A percentile compares a stretch with the other conserved stretches of the same genome.
Conservation (phyloP, 192 early-diverging fungal species). For the Blastocladiella britannica region DNA sequence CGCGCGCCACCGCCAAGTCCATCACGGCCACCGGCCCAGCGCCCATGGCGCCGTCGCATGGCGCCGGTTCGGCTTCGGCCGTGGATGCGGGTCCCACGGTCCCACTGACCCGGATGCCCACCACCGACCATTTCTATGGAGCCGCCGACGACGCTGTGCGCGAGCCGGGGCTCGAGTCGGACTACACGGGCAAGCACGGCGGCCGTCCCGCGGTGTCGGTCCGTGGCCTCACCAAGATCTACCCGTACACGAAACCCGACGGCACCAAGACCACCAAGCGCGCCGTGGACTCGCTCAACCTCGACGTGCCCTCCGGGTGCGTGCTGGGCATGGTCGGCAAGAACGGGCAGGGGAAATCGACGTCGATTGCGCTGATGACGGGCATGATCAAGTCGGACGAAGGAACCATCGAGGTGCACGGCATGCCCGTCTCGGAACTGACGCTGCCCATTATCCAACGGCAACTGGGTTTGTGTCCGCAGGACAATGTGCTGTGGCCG, state of each 20-base stretch:
- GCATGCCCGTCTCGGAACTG: not conserved
- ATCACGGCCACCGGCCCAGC: not conserved
- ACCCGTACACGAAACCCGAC: too few species aligned
- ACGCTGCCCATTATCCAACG: conserved; percentile 10
- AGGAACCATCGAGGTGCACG: not conserved
- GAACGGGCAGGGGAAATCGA: conserved; percentile 55
- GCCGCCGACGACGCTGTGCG: not conserved
- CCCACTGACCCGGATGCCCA: not conserved
- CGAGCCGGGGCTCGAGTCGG: not conserved
- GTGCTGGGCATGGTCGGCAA: too few species aligned
- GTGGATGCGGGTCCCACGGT: too few species aligned
- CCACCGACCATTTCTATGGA: not conserved
- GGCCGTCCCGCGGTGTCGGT: conserved; percentile 1
- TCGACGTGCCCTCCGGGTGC: too few species aligned
- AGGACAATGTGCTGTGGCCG: conserved; percentile 26
- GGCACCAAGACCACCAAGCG: too few species aligned
- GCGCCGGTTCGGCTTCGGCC: too few species aligned
- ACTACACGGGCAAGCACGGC: not conserved
- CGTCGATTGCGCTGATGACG: conserved; percentile 19
- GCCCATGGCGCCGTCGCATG: too few species aligned
- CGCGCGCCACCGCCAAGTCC: not conserved
- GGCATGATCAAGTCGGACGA: conserved; percentile 2
- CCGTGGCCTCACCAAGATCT: not conserved
- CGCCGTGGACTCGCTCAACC: too few species aligned
- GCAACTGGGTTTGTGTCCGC: conserved; percentile 31